Base-by-base conservation (phyloP, 176 grass and related monocot species). In the Carex kokanica region DNA sequence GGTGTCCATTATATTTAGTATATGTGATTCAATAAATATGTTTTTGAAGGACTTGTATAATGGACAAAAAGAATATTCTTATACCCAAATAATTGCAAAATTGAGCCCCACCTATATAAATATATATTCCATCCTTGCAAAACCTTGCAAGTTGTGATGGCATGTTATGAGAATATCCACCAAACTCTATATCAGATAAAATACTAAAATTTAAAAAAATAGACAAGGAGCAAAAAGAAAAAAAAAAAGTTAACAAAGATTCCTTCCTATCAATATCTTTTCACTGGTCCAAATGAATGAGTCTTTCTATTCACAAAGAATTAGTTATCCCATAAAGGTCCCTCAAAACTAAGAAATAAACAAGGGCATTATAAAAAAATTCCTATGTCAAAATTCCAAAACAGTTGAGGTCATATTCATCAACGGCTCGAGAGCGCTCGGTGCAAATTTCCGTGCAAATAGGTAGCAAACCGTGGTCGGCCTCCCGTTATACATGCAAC, bases 341-440 rank as follows among this genome's bases (percentile, higher is more conserved):
- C 79, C 79, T 38, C 79, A 64, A 82, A 82, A 66, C 73, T 55
- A 55, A 54, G 24, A 54, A 75, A 77, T 27, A 67, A 81, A 79
- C 51, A 79, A 43, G 34, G 78, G 9, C 32, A 23, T 60, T 41
- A 62, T 59, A 21, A 61, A 29, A n/a, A 49, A 49, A 10, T 27
- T 27, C 79, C 60, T 82, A 66, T 82, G 29, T 95, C 88, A 95
- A 47, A 92, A 95, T 45, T 92, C 85, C 78, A 95, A 32, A 5
- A 92, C 72, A 0, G 88, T 89, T 0, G 86, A 87, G 23, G 90
- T 95, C 29, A 95, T 36, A 84, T 95, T 95, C 87, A 95, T 88
- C 86, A 95, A 71, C 10, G 74, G 85, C n/a, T 58, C 88, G 40
- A 91, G 92, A 6, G 92, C 90, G 40, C 74, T 88, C 1, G 89